A percentile compares a stretch with the other conserved stretches of the same genome.
Evolutionary conservation across 345 rosid species (phyloP).

Genomic region (Melastoma malabathricum): DNA sequence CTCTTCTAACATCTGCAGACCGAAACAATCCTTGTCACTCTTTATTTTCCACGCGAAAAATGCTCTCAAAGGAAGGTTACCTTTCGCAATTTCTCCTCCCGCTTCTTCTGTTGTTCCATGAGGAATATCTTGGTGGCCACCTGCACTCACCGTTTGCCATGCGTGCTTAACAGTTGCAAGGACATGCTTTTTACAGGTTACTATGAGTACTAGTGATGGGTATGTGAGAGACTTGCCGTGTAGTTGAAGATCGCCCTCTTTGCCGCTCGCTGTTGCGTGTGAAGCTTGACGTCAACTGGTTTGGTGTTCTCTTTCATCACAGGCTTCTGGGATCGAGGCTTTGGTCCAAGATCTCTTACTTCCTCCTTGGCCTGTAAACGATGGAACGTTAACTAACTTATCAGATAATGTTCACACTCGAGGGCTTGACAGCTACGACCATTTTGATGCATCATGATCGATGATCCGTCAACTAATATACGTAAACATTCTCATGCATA

Average conservation of each 20-base stretch:
- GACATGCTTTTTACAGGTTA: no score
- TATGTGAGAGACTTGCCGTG: constrained; percentile 27
- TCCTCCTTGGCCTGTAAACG: constrained; percentile 20
- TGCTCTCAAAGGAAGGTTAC: constrained; percentile 10
- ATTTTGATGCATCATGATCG: no score
- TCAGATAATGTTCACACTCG: background rate
- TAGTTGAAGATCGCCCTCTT: constrained; percentile 84
- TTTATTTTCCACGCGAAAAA: background rate
- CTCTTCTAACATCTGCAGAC: constrained; percentile 53
- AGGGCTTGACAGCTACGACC: no score
- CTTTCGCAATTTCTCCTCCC: constrained; percentile 53
- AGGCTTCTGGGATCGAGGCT: constrained; percentile 21
- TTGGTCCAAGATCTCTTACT: constrained; percentile 15
- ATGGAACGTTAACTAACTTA: background rate
- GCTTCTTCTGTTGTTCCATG: constrained; percentile 38
- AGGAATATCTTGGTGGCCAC: constrained; percentile 61
- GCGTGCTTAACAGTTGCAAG: no score
- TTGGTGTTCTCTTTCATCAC: constrained; percentile 51
- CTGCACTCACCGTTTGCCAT: constrained; percentile 16
- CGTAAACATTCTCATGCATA: no score
- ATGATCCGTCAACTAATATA: no score
- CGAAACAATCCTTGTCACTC: background rate
- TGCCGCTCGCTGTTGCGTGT: constrained; percentile 61
- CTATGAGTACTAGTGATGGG: background rate
- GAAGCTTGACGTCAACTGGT: constrained; percentile 59